Evolutionary conservation across 768 basidiomycete genomes (phyloP).

Genomic region (Solioccasus polychromus): DNA sequence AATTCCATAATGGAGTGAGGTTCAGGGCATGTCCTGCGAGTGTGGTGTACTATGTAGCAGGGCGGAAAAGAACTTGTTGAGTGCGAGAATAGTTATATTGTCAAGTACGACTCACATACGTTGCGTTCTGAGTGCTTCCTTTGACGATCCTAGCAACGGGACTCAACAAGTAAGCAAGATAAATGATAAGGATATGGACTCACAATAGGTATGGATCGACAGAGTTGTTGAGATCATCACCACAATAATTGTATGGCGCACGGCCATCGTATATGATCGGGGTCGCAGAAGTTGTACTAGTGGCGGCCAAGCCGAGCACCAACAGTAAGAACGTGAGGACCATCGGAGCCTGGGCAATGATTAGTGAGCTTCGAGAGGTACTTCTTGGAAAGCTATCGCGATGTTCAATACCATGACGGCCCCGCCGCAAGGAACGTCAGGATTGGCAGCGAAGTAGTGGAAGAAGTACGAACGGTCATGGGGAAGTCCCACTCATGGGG

Average conservation of each 20-base stretch:
- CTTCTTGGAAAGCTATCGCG: too few relatives aligned
- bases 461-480: too few relatives aligned
- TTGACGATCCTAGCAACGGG: constrained; percentile 47
- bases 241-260: constrained; percentile 42
- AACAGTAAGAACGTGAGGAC: background rate
- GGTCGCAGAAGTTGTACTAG: constrained; percentile 17
- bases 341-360: too few relatives aligned
- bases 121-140: constrained; percentile 43
- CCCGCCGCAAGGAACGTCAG: too few relatives aligned
- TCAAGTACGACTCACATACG: constrained; percentile 35
- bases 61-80: too few relatives aligned
- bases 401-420: too few relatives aligned
- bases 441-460: too few relatives aligned
- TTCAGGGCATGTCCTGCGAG: constrained; percentile 36
- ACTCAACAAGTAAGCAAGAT: background rate
- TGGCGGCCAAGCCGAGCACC: background rate
- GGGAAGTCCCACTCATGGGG: constrained; percentile 4
- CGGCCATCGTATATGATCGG: constrained; percentile 54
- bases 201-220: constrained; percentile 55
- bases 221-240: constrained; percentile 44
- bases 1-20: constrained; percentile 52
- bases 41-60: constrained; percentile 48
- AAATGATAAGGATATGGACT: constrained; percentile 16
- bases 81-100: too few relatives aligned
- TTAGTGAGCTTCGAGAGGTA: too few relatives aligned